Evolutionary conservation across 768 basidiomycete genomes (phyloP), one percentile per base, ranked within the genome.

Genomic region (Mycena galopus): DNA sequence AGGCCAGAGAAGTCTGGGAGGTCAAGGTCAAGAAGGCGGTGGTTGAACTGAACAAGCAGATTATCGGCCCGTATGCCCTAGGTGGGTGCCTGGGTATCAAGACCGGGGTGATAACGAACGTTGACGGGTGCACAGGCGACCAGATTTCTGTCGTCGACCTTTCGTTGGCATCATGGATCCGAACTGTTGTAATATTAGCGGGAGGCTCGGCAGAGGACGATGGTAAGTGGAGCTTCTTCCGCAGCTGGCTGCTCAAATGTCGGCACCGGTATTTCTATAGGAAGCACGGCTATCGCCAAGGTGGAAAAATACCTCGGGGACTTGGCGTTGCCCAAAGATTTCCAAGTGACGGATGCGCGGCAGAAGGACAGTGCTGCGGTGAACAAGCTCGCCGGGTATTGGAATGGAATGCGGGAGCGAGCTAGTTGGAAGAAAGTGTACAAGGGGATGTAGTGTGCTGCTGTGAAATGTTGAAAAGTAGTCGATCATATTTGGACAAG

Each of bases 141-240:
- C 94, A 96, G 73, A 80, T 95, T 76, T 94, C 92, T 8, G 82
- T 95, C 57, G 93, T 92, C 17, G 96, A 96, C 78, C 82, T 96
- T 66, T 95, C 96, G 77, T 87, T 96, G 23, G 91, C 89, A 11
- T 90, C 89, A 30, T 97, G 94, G 94, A 78, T 96, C 35, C 82
- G 89, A 12, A 87, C 90, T 30, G 74, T 95, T 5, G 88, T 91
- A 25, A 79, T 76, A 60, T 83, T 94, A 23, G 84, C 88, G 1
- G 93, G 92, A 2, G 94, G 89, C 0, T 79, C 79, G 29, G 78
- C 76, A 1, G 80, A 73, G 7, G 88, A 92, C 47, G 86, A 88
- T 73, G 91, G n/a, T n/a, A n/a, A n/a, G n/a, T n/a, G n/a, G n/a
- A n/a, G n/a, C n/a, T n/a, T n/a, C n/a, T n/a, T n/a, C n/a, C n/a